These are phyloP conservation scores for Pseudocohnilembus persalinus DNA, from an alignment of 169 alveolate genomes.

Conservation along the genomic window DNA sequence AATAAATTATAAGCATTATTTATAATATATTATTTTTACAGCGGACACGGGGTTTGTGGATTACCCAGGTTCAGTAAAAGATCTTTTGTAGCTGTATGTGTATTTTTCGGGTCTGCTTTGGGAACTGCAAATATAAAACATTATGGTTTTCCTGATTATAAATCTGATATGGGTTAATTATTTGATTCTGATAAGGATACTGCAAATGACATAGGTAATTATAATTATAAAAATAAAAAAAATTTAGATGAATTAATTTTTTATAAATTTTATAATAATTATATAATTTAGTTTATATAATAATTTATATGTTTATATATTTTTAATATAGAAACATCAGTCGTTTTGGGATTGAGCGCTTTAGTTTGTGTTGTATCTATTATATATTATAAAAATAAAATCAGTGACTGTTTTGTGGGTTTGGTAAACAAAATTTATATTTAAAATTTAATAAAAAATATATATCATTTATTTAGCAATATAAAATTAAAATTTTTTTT, in stretches of 20 bases:
- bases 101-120: slow-evolving; percentile 75
- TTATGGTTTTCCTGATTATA: slow-evolving; percentile 40
- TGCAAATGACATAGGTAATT: not conserved
- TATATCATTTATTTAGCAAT: not conserved
- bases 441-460: too few species aligned
- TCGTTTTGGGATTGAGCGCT: not conserved
- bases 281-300: too few species aligned
- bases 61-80: slow-evolving; percentile 74
- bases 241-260: too few species aligned
- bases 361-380: too few species aligned
- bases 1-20: too few species aligned
- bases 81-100: slow-evolving; percentile 71
- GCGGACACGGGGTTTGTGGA: slow-evolving; percentile 90
- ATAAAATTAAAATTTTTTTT: not conserved
- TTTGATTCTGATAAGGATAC: not conserved
- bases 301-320: too few species aligned
- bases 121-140: slow-evolving; percentile 64
- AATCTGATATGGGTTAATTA: slow-evolving; percentile 4
- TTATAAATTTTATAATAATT: too few species aligned
- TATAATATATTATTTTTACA: too few species aligned
- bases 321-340: not conserved
- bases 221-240: not conserved
- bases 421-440: not conserved
- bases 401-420: not conserved
- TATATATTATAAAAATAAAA: too few species aligned